Base-by-base conservation (phyloP, 2,329 filamentous ascomycete genomes). In the Sporothrix variecibatus region DNA sequence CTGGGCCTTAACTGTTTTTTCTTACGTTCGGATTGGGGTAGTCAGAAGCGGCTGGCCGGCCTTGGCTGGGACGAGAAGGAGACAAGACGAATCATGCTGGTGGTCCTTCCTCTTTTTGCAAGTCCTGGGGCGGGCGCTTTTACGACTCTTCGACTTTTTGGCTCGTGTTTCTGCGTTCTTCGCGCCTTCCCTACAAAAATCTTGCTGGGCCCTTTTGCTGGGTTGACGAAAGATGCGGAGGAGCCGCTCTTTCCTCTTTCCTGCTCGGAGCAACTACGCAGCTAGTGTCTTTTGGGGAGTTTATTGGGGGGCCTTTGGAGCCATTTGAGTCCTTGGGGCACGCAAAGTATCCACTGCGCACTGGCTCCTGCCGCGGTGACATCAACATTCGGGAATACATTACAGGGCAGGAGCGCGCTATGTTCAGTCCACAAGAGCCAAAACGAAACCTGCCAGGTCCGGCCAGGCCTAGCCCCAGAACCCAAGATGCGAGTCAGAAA, bases 211-310 rank as follows among this genome's bases (percentile, higher is more conserved):
- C 46, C 23, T 53, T 26, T 46, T 43, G 34, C 34, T 65, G 60
- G 60, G 60, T 65, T 43, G 68, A 26, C 53, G 68, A 49, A 23
- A 71, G 62, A 71, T 71, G 69, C 69, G 69, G 69, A 71, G 68
- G 51, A 72, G 56, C 51, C 23, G 49, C 31, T 23, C 51, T 28
- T 40, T 40, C 28, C 64, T 68, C 26, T 68, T 49, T 31, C 26
- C 43, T 28, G 11, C 12, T 51, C 17, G 43, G 65, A 12, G 15
- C 26, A 51, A 46, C 23, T 68, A n/a, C 26, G 26, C 11, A 51
- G 23, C 43, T 49, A 34, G 60, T n/a, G 60, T 34, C 60, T 64
- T 43, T 60, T 34, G 28, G 56, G 56, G 51, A n/a, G 26, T 34
- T 12, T 28, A 58, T 58, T 58, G 53, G 53, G 23, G 53, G 53